These are phyloP conservation scores for Quercus phellos DNA, from an alignment of 331 rosid genomes.

Conservation along the genomic window DNA sequence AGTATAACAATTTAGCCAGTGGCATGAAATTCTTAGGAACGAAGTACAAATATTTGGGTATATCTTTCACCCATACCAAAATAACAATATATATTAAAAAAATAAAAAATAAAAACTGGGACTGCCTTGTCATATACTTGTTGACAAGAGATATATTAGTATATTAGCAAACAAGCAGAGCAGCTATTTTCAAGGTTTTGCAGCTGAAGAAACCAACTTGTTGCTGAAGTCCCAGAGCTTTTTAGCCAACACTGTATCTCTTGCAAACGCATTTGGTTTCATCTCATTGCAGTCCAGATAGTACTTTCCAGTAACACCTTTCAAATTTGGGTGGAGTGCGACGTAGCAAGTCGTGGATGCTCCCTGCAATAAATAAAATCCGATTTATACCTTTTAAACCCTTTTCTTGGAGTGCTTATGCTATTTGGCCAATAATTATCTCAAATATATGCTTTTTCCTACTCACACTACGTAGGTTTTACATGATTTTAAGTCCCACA, in stretches of 20 bases:
- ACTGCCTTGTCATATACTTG: too few species aligned
- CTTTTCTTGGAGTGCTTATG: too few species aligned
- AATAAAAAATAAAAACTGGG: too few species aligned
- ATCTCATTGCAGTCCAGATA: slow-evolving; percentile 66
- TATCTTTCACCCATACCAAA: background rate
- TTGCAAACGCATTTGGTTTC: slow-evolving; percentile 49
- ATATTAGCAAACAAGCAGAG: background rate
- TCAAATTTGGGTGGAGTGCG: slow-evolving; percentile 73
- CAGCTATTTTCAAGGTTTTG: slow-evolving; percentile 28
- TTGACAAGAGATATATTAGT: too few species aligned
- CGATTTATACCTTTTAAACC: too few species aligned
- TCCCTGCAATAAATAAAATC: slow-evolving; percentile 35
- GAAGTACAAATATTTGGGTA: background rate
- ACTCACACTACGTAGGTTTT: too few species aligned
- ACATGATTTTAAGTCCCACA: too few species aligned
- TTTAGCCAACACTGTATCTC: slow-evolving; percentile 34
- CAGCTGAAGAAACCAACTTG: slow-evolving; percentile 40
- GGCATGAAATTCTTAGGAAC: background rate
- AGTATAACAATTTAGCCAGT: too few species aligned
- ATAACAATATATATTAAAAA: background rate
- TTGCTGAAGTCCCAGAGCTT: slow-evolving; percentile 89
- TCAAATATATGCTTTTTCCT: too few species aligned
- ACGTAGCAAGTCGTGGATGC: slow-evolving; percentile 86
- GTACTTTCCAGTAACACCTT: slow-evolving; percentile 73
- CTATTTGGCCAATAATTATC: too few species aligned